phyloP scores from a whole-genome alignment of 108 stramenopile genomes.

The Hondaea fermentalgiana region DNA sequence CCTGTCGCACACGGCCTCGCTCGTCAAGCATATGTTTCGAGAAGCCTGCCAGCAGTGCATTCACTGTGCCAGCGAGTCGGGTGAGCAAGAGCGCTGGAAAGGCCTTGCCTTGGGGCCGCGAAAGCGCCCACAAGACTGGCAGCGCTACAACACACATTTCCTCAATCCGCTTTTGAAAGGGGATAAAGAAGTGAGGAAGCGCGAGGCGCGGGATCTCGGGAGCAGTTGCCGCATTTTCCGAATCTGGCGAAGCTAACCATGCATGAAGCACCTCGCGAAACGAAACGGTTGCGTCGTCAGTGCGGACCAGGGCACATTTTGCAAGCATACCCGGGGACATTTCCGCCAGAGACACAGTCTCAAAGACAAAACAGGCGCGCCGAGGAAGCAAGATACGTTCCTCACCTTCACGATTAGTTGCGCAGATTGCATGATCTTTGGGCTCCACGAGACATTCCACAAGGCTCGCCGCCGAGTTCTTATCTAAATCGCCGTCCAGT shows the following conservation, averaged over 20 bases:
- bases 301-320: neutral
- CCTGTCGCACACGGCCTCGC: neutral
- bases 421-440: neutral
- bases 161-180: neutral
- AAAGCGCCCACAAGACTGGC: neutral
- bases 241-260: neutral
- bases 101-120: neutral
- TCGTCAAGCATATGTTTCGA: too few relatives aligned
- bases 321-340: neutral
- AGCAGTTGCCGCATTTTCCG: neutral
- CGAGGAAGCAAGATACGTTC: neutral
- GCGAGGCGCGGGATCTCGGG: neutral
- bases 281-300: neutral
- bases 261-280: neutral
- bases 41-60: neutral
- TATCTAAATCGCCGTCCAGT: neutral
- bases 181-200: neutral
- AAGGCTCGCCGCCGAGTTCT: neutral
- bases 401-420: neutral
- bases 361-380: neutral
- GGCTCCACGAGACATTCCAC: neutral
- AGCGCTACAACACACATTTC: neutral
- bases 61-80: neutral
- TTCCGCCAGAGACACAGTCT: neutral
- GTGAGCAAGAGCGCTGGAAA: neutral